Evolutionary conservation across 257 asterid genomes (phyloP).

Genomic region (Solanum ossicruentum): DNA sequence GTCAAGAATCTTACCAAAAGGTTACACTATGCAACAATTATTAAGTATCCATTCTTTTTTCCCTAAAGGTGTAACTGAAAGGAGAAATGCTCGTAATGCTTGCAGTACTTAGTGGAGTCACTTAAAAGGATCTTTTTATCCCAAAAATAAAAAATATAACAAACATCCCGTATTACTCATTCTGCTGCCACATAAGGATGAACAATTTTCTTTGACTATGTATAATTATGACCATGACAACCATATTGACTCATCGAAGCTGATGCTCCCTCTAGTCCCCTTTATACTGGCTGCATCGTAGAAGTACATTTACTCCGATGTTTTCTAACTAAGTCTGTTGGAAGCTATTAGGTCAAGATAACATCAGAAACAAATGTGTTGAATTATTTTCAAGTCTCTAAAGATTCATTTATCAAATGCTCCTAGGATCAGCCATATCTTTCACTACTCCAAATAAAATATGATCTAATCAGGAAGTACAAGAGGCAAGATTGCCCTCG

Average conservation of each 20-base stretch:
- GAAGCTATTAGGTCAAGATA: neutral
- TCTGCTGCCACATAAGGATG: neutral
- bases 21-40: neutral
- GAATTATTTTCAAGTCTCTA: neutral
- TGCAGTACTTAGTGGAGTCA: neutral
- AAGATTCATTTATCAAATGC: neutral
- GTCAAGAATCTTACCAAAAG: neutral
- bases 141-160: neutral
- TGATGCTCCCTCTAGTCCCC: neutral
- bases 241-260: neutral
- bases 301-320: neutral
- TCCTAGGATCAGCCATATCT: neutral
- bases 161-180: neutral
- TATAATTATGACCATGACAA: neutral
- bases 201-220: neutral
- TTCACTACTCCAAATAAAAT: neutral
- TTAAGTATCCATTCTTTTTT: neutral
- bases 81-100: neutral
- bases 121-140: neutral
- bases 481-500: neutral
- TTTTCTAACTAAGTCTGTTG: neutral
- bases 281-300: neutral
- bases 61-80: neutral
- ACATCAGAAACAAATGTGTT: neutral
- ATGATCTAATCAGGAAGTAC: neutral